Percentiles rank a stretch among this genome's conserved stretches.
Evolutionary conservation across 441 rosid species (phyloP).

Genomic region (Erodium trifolium): DNA sequence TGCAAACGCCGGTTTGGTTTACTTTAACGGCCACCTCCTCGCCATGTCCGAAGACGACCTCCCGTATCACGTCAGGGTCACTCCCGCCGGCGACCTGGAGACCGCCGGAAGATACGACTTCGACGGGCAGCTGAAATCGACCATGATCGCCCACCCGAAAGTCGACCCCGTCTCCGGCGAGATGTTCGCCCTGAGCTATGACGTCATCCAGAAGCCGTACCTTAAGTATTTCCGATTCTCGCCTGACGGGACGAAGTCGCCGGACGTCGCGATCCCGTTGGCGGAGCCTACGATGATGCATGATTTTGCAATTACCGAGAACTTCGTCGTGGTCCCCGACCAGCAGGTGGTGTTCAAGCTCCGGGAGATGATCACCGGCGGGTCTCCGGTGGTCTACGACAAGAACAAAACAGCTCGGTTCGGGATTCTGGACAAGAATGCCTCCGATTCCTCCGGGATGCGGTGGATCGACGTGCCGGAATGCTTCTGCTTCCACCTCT

Average conservation of each 20-base stretch:
- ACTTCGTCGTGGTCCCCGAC: slow-evolving; percentile 66
- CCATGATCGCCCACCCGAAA: slow-evolving; percentile 61
- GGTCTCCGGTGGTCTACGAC: slow-evolving; percentile 76
- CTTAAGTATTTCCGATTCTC: slow-evolving; percentile 54
- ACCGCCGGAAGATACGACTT: slow-evolving; percentile 64
- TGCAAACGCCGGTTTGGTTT: slow-evolving; percentile 73
- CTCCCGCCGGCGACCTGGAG: slow-evolving; percentile 53
- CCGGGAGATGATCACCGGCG: slow-evolving; percentile 67
- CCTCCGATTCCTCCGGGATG: slow-evolving; percentile 32
- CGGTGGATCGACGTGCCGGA: slow-evolving; percentile 56
- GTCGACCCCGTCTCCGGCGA: slow-evolving; percentile 29
- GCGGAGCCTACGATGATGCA: slow-evolving; percentile 72
- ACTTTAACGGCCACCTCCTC: slow-evolving; percentile 50
- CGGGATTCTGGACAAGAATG: slow-evolving; percentile 50
- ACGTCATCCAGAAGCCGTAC: slow-evolving; percentile 55
- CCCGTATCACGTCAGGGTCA: slow-evolving; percentile 55
- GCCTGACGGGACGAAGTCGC: slow-evolving; percentile 42
- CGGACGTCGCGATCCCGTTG: slow-evolving; percentile 55
- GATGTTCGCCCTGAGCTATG: slow-evolving; percentile 59
- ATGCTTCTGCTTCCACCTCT: slow-evolving; percentile 70
- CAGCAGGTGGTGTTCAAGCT: slow-evolving; percentile 77
- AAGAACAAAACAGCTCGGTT: slow-evolving; percentile 52
- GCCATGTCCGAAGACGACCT: slow-evolving; percentile 88
- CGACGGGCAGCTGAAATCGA: slow-evolving; percentile 39
- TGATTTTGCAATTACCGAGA: slow-evolving; percentile 74